Conservation (phyloP, 2,329 filamentous ascomycete species). For the Pseudogymnoascus sp. region DNA sequence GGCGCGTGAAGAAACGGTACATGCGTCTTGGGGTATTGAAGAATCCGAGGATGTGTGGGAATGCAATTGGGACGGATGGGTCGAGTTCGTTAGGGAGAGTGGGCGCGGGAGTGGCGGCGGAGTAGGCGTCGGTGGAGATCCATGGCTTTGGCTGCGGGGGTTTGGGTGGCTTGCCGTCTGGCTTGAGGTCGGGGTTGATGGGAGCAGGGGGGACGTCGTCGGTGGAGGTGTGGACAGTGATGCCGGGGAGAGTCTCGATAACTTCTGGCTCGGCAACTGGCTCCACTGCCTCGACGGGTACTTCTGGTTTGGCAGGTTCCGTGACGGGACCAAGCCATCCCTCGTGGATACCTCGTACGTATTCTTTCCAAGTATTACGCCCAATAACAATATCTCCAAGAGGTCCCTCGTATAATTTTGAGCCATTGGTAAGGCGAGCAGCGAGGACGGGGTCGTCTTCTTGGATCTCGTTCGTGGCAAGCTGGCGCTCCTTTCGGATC, state of each 20-base stretch:
- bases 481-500: constrained; percentile 64
- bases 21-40: constrained; percentile 80
- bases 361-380: constrained; percentile 95
- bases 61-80: constrained; percentile 64
- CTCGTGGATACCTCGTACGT: constrained; percentile 86
- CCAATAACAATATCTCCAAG: constrained; percentile 85
- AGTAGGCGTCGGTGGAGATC: constrained; percentile 68
- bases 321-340: constrained; percentile 88
- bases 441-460: constrained; percentile 56
- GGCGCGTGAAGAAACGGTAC: constrained; percentile 79
- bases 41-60: constrained; percentile 91
- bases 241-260: constrained; percentile 24
- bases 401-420: constrained; percentile 65
- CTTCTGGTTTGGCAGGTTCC: constrained; percentile 42
- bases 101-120: constrained; percentile 55
- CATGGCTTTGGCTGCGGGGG: constrained; percentile 64
- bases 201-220: constrained; percentile 23
- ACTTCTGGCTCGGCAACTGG: constrained; percentile 22
- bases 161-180: constrained; percentile 50
- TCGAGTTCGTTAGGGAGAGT: constrained; percentile 65
- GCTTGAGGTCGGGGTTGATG: constrained; percentile 28
- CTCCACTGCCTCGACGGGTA: constrained; percentile 19
- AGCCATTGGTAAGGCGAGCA: constrained; percentile 58
- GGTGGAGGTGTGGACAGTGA: constrained; percentile 26
- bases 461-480: constrained; percentile 29